phyloP scores from a whole-genome alignment of 2,329 filamentous ascomycete species.

The Hymenoscyphus occultus region DNA sequence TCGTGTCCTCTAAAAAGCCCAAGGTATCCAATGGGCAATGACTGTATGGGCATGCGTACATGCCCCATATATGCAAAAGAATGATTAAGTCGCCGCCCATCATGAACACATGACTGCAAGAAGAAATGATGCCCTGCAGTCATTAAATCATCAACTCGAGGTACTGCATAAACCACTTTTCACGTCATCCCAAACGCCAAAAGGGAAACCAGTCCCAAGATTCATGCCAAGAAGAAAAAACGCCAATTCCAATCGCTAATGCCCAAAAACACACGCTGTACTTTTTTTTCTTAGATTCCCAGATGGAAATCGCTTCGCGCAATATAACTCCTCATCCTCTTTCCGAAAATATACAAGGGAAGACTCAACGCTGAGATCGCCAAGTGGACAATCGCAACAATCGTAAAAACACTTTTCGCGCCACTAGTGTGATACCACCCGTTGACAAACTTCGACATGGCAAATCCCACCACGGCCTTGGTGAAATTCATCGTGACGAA shows the following conservation, averaged over 20 bases:
- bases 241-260: background rate
- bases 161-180: too few species aligned
- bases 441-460: constrained; percentile 29
- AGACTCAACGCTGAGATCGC: constrained; percentile 24
- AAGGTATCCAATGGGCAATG: too few species aligned
- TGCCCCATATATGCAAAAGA: too few species aligned
- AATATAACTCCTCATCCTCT: constrained; percentile 35
- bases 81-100: too few species aligned
- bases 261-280: background rate
- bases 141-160: too few species aligned
- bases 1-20: too few species aligned
- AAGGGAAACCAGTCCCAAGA: background rate
- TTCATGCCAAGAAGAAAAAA: background rate
- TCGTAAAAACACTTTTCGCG: constrained; percentile 25
- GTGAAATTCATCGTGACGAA: constrained; percentile 43
- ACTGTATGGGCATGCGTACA: too few species aligned
- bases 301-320: constrained; percentile 19
- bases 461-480: constrained; percentile 40
- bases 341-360: constrained; percentile 35
- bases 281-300: constrained; percentile 14
- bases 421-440: constrained; percentile 33
- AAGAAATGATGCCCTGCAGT: too few species aligned
- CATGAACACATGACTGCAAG: too few species aligned
- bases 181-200: background rate
- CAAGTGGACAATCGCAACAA: constrained; percentile 24